Base-by-base conservation (phyloP, 257 asterid species). In the Capsicum baccatum region DNA sequence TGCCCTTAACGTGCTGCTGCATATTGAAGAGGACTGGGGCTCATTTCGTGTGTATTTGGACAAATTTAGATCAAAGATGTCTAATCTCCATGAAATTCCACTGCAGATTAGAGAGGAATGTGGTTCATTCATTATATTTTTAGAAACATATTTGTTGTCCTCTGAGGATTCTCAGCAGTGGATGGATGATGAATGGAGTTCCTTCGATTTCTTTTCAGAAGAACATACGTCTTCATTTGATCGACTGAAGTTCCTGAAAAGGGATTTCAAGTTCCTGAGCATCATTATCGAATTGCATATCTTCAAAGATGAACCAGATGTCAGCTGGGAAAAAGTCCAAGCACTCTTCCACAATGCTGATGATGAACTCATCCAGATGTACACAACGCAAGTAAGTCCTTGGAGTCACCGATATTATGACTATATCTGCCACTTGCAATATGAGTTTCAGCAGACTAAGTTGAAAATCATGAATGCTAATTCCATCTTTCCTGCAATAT, bases 231-330 rank as follows among this genome's bases (percentile, higher is more conserved):
- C 52, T 37, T 67, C 44, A 11, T 6, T 37, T 35, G 76, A 67
- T 37, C 35, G 55, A 69, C 35, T 69, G 56, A 42, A 6, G 56
- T 69, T 70, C 54, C 80, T 10, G 10, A 71, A n/a, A 10, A 71
- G 80, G 80, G 80, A 71, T 44, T 2, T 71, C 80, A 71, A 71
- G 8, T 71, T 71, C n/a, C 9, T 71, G 39, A n/a, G 35, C 47
- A 11, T 47, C 55, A 44, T 71, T 44, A 19, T 44, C 6, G 7
- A 11, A 13, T 47, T 71, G 58, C n/a, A n/a, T 19, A 47, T 48
- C 58, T n/a, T 47, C 80, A 1, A 16, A 5, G 55, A 71, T 47
- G 59, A 47, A 70, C 55, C 55, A 42, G 9, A 42, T 42, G 52
- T 69, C 15, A 16, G 79, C 6, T 47, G 58, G 56, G 33, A 1